Evolutionary conservation across 371 early-diverging fungal species (phyloP), one percentile per base, ranked within the genome.

Genomic region (Lichtheimia ramosa): DNA sequence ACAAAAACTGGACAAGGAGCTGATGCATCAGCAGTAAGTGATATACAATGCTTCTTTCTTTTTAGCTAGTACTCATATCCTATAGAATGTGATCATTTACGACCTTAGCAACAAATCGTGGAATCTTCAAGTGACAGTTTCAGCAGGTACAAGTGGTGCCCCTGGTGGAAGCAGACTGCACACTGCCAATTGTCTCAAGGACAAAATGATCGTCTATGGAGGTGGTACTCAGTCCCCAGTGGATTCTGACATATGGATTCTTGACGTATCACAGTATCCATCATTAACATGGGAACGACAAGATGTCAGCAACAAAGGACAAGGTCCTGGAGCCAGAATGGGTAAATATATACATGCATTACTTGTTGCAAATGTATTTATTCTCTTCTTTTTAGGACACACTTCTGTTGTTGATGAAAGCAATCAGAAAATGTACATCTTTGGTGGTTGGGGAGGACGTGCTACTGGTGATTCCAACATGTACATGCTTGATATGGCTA

Each of bases 211-310:
- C 42, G 65, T 80, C 15, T 80, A 70, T 53, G 81, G 81, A 21
- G 81, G 81, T 18, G 81, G 81, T 23, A 75, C 74, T 1, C 69
- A 56, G 2, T 64, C 65, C 20, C 74, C 81, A 0, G 62, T 61
- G 27, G 81, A 81, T 59, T 68, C 69, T 0, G 71, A 75, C 61
- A 71, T 81, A 12, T 81, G 78, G 77, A 48, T 81, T 20, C 59
- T 81, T 3, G 74, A 81, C 53, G 75, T 67, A 15, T 61, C 74
- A 10, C 15, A 59, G 10, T 77, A 75, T 56, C 77, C 81, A 12
- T 61, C 64, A 2, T 27, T 77, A 3, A 65, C 56, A 5, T 77
- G 81, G 81, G 27, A 68, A 51, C 51, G 58, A 27, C 56, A 55
- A 24, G 54, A 51, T 14, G 58, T 73, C 42, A 49, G 57, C 6